Evolutionary conservation across 2,329 filamentous ascomycete species (phyloP).

Genomic region (Penicillium capsulatum): DNA sequence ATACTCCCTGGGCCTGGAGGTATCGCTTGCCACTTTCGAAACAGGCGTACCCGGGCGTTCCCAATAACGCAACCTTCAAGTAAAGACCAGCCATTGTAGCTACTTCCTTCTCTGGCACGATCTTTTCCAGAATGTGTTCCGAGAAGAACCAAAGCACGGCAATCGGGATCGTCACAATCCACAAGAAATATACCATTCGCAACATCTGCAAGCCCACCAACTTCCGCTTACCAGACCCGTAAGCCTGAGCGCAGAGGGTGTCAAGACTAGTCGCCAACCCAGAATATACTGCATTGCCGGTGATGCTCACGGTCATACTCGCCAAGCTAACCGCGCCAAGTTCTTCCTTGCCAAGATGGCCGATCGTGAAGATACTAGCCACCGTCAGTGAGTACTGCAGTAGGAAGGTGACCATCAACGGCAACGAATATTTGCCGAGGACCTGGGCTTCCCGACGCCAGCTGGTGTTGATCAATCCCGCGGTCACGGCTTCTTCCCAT

Average conservation of each 20-base stretch:
- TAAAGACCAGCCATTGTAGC: constrained; percentile 70
- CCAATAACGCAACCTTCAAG: constrained; percentile 64
- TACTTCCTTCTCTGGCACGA: constrained; percentile 69
- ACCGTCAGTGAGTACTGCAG: constrained; percentile 83
- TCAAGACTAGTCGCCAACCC: constrained; percentile 87
- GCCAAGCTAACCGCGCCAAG: constrained; percentile 64
- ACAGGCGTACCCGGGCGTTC: constrained; percentile 68
- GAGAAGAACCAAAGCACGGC: constrained; percentile 66
- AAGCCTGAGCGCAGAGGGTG: constrained; percentile 89
- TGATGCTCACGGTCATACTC: constrained; percentile 77
- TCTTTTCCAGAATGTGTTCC: constrained; percentile 58
- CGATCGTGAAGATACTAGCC: constrained; percentile 73
- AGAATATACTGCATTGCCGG: constrained; percentile 71
- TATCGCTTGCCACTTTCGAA: constrained; percentile 83
- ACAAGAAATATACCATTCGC: constrained; percentile 74
- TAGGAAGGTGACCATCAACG: constrained; percentile 68
- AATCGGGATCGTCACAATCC: constrained; percentile 68
- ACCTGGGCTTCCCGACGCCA: constrained; percentile 89
- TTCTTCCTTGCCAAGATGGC: constrained; percentile 67
- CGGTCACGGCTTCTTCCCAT: constrained; percentile 80
- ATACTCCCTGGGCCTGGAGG: constrained; percentile 83
- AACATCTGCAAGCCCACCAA: constrained; percentile 81
- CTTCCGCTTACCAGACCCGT: constrained; percentile 83
- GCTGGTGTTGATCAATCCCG: constrained; percentile 78
- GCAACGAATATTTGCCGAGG: constrained; percentile 65